Evolutionary conservation across 208 protist genomes (phyloP).

Genomic region (Angomonas ambiguus): DNA sequence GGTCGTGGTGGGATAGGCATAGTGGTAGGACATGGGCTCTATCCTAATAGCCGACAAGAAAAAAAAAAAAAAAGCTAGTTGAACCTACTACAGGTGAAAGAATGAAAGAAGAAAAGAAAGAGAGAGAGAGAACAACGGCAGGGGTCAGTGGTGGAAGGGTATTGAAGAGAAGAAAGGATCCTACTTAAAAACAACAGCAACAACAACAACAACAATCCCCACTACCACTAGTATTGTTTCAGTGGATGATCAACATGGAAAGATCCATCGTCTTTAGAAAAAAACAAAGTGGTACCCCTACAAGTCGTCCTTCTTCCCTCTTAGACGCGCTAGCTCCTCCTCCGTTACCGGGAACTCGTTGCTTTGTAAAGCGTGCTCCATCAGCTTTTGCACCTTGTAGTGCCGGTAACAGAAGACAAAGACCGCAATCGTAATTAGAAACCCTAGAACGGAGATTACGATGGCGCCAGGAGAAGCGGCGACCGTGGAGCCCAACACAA

Average conservation of each 20-base stretch:
- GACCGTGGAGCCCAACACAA: slow-evolving; percentile 61
- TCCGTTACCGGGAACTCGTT: slow-evolving; percentile 75
- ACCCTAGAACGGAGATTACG: slow-evolving; percentile 74
- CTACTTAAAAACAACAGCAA: too few relatives aligned
- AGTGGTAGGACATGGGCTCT: background rate
- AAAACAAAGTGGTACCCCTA: slow-evolving; percentile 11
- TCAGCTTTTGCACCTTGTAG: slow-evolving; percentile 74
- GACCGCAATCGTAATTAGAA: slow-evolving; percentile 66
- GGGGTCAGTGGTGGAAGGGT: background rate
- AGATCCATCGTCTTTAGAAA: background rate
- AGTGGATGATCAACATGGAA: background rate
- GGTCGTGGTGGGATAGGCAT: background rate
- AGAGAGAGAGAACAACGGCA: slow-evolving; percentile 4
- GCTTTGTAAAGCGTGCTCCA: slow-evolving; percentile 65
- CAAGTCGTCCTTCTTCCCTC: slow-evolving; percentile 31
- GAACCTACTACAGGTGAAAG: slow-evolving; percentile 9
- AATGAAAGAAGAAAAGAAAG: slow-evolving; percentile 9
- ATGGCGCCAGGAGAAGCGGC: slow-evolving; percentile 76
- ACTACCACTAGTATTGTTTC: background rate
- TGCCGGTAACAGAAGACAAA: slow-evolving; percentile 87
- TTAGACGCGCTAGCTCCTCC: slow-evolving; percentile 65
- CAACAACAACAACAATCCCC: slow-evolving; percentile 5
- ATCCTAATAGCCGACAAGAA: background rate
- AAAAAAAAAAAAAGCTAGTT: background rate
- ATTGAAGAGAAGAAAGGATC: too few relatives aligned